Evolutionary conservation across 1,284 basidiomycete genomes (phyloP).

Genomic region (Ustilago lituana): DNA sequence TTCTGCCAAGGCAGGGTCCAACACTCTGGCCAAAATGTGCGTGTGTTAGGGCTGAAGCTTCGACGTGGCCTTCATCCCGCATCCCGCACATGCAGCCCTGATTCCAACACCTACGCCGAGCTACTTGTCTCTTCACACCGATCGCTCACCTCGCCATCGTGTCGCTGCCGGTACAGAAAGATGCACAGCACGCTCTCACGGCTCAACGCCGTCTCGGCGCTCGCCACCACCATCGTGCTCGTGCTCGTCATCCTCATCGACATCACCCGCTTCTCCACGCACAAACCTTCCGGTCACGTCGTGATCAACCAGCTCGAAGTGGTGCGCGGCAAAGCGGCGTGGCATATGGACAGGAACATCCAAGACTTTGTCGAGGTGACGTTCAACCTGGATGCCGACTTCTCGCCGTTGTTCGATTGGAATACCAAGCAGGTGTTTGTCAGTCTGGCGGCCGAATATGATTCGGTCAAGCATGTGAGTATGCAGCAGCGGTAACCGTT

Average conservation of each 20-base stretch:
- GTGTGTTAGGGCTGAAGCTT: no score
- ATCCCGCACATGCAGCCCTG: no score
- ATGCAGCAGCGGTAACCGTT: neutral
- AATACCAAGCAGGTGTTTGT: constrained; percentile 93
- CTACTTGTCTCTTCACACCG: no score
- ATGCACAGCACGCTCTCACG: constrained; percentile 72
- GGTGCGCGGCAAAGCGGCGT: constrained; percentile 28
- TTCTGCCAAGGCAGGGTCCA: constrained; percentile 2
- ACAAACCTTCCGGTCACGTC: constrained; percentile 71
- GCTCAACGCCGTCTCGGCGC: constrained; percentile 77
- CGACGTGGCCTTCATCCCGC: constrained; percentile 17
- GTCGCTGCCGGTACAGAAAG: neutral
- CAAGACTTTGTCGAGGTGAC: constrained; percentile 58
- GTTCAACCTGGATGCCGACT: constrained; percentile 71
- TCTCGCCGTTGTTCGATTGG: constrained; percentile 85
- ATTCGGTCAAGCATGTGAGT: constrained; percentile 50
- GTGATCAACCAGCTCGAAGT: constrained; percentile 74
- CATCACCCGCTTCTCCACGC: constrained; percentile 38
- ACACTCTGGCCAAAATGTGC: neutral
- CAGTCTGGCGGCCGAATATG: constrained; percentile 50
- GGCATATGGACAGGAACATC: constrained; percentile 53
- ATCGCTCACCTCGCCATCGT: no score
- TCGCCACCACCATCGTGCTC: constrained; percentile 73
- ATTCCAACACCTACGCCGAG: no score
- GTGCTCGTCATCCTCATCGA: constrained; percentile 70